Percentiles rank a stretch among this genome's conserved stretches.
phyloP scores from a whole-genome alignment of 768 basidiomycete genomes.

The Austroboletus festivus region DNA sequence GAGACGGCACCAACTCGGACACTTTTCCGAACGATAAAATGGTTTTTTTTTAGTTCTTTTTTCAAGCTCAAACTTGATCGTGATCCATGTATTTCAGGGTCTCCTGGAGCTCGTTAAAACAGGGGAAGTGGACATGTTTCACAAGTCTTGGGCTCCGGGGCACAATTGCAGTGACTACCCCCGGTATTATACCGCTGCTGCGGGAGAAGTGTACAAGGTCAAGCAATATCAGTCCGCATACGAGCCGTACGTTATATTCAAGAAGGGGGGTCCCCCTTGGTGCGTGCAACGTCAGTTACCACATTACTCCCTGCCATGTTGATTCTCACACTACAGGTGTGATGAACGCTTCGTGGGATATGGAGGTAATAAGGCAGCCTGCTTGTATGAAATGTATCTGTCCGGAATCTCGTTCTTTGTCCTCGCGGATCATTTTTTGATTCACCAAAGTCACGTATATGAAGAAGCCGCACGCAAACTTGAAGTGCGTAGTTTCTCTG shows the following conservation, averaged over 20 bases:
- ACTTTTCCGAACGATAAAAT: slow-evolving; percentile 69
- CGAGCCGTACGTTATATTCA: slow-evolving; percentile 86
- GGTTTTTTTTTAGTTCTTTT: slow-evolving; percentile 34
- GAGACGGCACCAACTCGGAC: slow-evolving; percentile 56
- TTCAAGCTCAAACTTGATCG: neutral
- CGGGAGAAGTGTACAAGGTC: slow-evolving; percentile 73
- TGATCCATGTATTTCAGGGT: slow-evolving; percentile 40
- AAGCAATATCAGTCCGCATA: slow-evolving; percentile 78
- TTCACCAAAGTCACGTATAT: slow-evolving; percentile 83
- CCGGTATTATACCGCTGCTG: slow-evolving; percentile 55
- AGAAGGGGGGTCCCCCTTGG: slow-evolving; percentile 75
- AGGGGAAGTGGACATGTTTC: slow-evolving; percentile 69
- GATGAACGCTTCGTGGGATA: slow-evolving; percentile 90
- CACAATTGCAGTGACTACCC: slow-evolving; percentile 81
- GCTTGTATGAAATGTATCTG: slow-evolving; percentile 87
- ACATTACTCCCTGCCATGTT: neutral
- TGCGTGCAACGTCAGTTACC: slow-evolving; percentile 28
- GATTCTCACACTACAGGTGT: slow-evolving; percentile 53
- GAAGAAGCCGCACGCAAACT: slow-evolving; percentile 69
- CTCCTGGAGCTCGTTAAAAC: slow-evolving; percentile 58
- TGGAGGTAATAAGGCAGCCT: slow-evolving; percentile 91
- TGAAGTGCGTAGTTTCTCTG: slow-evolving; percentile 47
- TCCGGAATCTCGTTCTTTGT: slow-evolving; percentile 84
- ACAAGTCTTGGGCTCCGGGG: slow-evolving; percentile 71
- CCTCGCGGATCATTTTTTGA: slow-evolving; percentile 81